These are phyloP conservation scores for Tuber borchii DNA, from an alignment of 495 filamentous ascomycete species.

Conservation along the genomic window DNA sequence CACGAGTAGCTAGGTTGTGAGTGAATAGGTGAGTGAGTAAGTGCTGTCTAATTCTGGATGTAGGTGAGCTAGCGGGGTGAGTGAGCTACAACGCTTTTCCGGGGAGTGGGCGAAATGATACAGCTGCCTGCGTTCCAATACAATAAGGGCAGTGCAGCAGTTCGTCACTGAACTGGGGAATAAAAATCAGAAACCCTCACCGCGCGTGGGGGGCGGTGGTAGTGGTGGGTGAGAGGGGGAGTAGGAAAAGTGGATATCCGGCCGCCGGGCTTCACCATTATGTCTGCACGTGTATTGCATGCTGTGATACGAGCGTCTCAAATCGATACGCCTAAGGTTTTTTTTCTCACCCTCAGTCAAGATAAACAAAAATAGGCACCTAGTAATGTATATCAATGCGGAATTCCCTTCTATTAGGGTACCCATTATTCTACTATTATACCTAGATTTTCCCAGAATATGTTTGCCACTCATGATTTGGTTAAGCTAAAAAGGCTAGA, in stretches of 20 bases:
- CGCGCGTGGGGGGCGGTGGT: conserved; percentile 9
- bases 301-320: background rate
- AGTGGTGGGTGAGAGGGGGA: background rate
- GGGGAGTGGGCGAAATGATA: conserved; percentile 10
- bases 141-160: conserved; percentile 26
- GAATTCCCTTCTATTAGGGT: background rate
- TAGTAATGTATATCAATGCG: background rate
- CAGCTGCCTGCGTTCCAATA: conserved; percentile 14
- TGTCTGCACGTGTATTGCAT: conserved; percentile 15
- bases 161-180: conserved; percentile 16
- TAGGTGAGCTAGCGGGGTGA: background rate
- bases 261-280: conserved; percentile 15
- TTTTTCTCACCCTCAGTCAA: background rate
- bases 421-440: background rate
- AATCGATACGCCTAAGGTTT: background rate
- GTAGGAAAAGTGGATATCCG: conserved; percentile 10
- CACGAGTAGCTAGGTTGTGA: background rate
- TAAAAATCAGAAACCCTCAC: conserved; percentile 4
- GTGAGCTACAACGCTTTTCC: conserved; percentile 3
- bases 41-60: background rate
- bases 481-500: background rate
- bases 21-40: background rate
- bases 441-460: background rate
- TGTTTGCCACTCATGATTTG: background rate
- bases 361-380: background rate